Percentiles rank a stretch among this genome's conserved stretches.
Evolutionary conservation across 805 yeast genomes (phyloP).

Genomic region (Metschnikowia vanudenii): DNA sequence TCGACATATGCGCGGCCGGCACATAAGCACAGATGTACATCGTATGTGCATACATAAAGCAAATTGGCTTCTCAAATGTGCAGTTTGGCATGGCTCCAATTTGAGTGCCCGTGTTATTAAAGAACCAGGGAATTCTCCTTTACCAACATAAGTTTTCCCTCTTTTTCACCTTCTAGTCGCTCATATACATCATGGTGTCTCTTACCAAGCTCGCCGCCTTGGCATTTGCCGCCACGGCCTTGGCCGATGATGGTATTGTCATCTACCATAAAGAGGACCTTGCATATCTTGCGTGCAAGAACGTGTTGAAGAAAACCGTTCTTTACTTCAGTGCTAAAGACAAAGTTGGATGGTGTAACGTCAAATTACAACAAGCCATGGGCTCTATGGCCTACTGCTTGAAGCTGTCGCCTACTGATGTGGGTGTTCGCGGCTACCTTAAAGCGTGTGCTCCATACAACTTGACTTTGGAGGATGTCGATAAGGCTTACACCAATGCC

Average conservation of each 20-base stretch:
- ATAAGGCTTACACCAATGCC: constrained; percentile 42
- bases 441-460: constrained; percentile 14
- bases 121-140: neutral
- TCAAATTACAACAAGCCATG: constrained; percentile 36
- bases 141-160: neutral
- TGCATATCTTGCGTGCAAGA: constrained; percentile 28
- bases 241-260: constrained; percentile 20
- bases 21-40: neutral
- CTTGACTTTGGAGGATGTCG: constrained; percentile 32
- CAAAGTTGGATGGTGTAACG: constrained; percentile 32
- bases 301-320: constrained; percentile 26
- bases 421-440: constrained; percentile 18
- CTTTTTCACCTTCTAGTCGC: neutral
- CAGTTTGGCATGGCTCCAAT: neutral
- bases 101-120: constrained; percentile 1
- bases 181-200: constrained; percentile 14
- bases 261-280: constrained; percentile 27
- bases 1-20: neutral
- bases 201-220: constrained; percentile 12
- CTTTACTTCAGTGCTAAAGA: constrained; percentile 26
- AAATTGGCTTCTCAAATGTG: neutral
- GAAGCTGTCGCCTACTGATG: constrained; percentile 21
- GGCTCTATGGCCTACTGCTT: constrained; percentile 40
- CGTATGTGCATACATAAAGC: neutral
- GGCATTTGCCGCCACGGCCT: constrained; percentile 16